These are phyloP conservation scores for Phaeosphaeria sp. DNA, from an alignment of 2,329 filamentous ascomycete genomes.

Conservation along the genomic window DNA sequence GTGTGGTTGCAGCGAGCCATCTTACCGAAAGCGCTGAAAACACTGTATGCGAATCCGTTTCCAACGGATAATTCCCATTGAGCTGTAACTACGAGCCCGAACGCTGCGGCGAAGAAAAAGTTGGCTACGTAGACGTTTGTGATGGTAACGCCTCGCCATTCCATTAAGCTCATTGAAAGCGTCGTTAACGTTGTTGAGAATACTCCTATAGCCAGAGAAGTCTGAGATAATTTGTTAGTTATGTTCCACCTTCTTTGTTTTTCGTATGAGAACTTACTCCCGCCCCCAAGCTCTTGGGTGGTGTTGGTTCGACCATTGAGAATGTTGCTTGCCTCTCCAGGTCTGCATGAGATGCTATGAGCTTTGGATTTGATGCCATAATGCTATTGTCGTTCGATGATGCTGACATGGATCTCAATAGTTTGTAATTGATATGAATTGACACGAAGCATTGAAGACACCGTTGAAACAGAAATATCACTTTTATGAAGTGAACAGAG, in stretches of 20 bases:
- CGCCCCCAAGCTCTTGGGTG: slow-evolving; percentile 17
- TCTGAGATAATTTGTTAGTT: slow-evolving; percentile 37
- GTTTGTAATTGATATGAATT: too few species aligned
- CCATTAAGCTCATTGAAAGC: slow-evolving; percentile 62
- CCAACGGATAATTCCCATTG: slow-evolving; percentile 63
- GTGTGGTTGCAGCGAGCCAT: neutral
- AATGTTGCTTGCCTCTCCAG: too few species aligned
- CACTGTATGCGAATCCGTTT: slow-evolving; percentile 61
- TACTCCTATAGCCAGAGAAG: slow-evolving; percentile 59
- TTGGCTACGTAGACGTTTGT: slow-evolving; percentile 62
- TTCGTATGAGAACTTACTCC: slow-evolving; percentile 10
- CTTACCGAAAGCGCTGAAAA: slow-evolving; percentile 61
- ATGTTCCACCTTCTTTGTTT: neutral
- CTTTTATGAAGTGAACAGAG: too few species aligned
- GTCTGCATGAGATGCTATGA: too few species aligned
- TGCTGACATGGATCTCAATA: too few species aligned
- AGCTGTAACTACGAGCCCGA: slow-evolving; percentile 61
- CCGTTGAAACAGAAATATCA: too few species aligned
- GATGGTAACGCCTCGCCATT: slow-evolving; percentile 59
- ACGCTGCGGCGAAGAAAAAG: slow-evolving; percentile 60
- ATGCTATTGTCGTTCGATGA: too few species aligned
- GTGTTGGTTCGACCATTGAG: too few species aligned
- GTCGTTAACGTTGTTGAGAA: slow-evolving; percentile 64
- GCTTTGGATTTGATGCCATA: too few species aligned
- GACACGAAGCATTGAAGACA: too few species aligned